phyloP scores from a whole-genome alignment of 768 basidiomycete genomes.

The Suillus spraguei region DNA sequence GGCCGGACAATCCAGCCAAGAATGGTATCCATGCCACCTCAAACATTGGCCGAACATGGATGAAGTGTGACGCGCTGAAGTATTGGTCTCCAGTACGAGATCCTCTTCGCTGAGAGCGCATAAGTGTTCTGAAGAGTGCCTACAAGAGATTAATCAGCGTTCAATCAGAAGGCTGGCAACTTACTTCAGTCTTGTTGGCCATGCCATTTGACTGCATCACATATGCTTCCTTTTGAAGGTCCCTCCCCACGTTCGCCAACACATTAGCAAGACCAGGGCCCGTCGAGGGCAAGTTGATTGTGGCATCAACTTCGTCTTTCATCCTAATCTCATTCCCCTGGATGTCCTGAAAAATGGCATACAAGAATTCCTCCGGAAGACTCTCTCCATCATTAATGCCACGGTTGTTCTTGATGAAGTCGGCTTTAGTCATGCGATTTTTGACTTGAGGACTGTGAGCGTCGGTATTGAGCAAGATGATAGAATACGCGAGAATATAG shows the following conservation, averaged over 20 bases:
- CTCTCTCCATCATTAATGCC: slow-evolving; percentile 93
- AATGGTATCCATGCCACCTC: slow-evolving; percentile 99
- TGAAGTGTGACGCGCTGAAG: slow-evolving; percentile 94
- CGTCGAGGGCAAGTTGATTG: slow-evolving; percentile 38
- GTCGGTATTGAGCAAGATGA: slow-evolving; percentile 96
- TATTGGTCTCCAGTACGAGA: slow-evolving; percentile 82
- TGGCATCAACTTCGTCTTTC: slow-evolving; percentile 93
- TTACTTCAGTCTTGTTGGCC: slow-evolving; percentile 93
- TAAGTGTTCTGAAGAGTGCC: slow-evolving; percentile 92
- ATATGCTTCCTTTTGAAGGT: slow-evolving; percentile 95
- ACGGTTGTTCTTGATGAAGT: slow-evolving; percentile 93
- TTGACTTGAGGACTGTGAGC: slow-evolving; percentile 95
- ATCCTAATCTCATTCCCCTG: slow-evolving; percentile 92
- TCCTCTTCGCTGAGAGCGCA: slow-evolving; percentile 87
- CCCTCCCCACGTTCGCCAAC: slow-evolving; percentile 87
- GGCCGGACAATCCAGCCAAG: slow-evolving; percentile 91
- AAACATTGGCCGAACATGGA: slow-evolving; percentile 98
- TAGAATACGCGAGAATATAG: slow-evolving; percentile 94
- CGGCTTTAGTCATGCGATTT: slow-evolving; percentile 88
- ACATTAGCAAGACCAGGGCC: slow-evolving; percentile 81
- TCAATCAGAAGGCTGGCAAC: slow-evolving; percentile 19
- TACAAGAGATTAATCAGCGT: slow-evolving; percentile 32
- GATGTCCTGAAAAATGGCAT: slow-evolving; percentile 87
- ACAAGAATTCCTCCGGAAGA: slow-evolving; percentile 84
- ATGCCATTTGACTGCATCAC: slow-evolving; percentile 95